phyloP scores from a whole-genome alignment of 345 rosid genomes.

The Moringa oleifera region DNA sequence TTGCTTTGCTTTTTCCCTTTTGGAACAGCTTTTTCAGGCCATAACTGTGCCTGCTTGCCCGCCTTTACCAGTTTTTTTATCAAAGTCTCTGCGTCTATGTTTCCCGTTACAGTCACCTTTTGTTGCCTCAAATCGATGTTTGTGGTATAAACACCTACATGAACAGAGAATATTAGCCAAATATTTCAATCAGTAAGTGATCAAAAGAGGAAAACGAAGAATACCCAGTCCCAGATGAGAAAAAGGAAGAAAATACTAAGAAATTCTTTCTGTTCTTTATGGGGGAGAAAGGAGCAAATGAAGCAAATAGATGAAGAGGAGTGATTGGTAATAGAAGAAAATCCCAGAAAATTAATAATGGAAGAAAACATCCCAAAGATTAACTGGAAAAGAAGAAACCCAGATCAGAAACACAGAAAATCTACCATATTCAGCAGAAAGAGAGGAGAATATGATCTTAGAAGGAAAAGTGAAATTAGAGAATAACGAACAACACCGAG shows the following conservation, averaged over 20 bases:
- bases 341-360: not conserved
- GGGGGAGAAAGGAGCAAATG: constrained; percentile 1
- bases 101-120: constrained; percentile 57
- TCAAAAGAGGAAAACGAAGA: not conserved
- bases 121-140: constrained; percentile 59
- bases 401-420: constrained; percentile 7
- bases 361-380: not conserved
- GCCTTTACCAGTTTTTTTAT: constrained; percentile 56
- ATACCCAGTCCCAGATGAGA: no score
- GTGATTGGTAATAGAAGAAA: not conserved
- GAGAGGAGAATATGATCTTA: not conserved
- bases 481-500: not conserved
- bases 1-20: constrained; percentile 36
- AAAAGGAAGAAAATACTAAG: no score
- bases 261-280: no score
- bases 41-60: constrained; percentile 61
- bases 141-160: constrained; percentile 62
- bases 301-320: not conserved
- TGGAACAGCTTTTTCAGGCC: constrained; percentile 36
- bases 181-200: no score
- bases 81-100: constrained; percentile 41
- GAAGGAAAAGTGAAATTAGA: not conserved
- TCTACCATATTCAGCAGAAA: not conserved
- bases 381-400: not conserved
- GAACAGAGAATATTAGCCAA: constrained; percentile 1